Conservation (phyloP, 2,329 filamentous ascomycete genomes). For the Paracoccidioides brasiliensis region DNA sequence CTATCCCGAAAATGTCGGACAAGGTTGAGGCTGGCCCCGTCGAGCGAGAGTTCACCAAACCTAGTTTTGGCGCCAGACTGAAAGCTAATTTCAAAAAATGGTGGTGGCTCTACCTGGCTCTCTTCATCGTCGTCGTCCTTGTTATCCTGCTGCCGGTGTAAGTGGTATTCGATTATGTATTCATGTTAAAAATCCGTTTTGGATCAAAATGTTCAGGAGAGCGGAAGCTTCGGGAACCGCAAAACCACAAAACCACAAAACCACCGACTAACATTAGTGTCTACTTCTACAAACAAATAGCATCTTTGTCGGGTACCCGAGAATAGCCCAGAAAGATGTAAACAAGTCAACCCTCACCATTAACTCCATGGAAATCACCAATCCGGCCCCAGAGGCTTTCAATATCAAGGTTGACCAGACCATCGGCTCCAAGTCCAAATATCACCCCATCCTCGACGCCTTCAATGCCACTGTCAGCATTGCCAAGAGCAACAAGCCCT, state of each 20-base stretch:
- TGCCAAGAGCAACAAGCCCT: conserved; percentile 27
- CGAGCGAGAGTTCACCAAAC: conserved; percentile 10
- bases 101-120: conserved; percentile 43
- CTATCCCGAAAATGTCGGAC: conserved; percentile 4
- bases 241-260: no score
- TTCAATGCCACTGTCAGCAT: conserved; percentile 43
- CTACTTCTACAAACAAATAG: conserved; percentile 29
- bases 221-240: background rate
- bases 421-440: conserved; percentile 37
- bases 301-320: conserved; percentile 46
- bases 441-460: conserved; percentile 41
- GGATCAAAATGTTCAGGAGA: background rate
- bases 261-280: no score
- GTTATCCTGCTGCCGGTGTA: conserved; percentile 45
- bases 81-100: conserved; percentile 30
- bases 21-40: background rate
- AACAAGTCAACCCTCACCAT: conserved; percentile 40
- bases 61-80: conserved; percentile 17
- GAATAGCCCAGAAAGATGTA: conserved; percentile 43
- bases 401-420: conserved; percentile 36
- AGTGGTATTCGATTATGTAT: conserved; percentile 16
- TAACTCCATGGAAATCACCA: conserved; percentile 37
- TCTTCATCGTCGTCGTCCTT: conserved; percentile 39
- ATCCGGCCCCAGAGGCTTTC: conserved; percentile 38
- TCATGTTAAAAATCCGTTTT: background rate